A percentile compares a stretch with the other conserved stretches of the same genome.
Evolutionary conservation across 192 early-diverging fungal species (phyloP).

Genomic region (Phycomyces blakesleeanus): DNA sequence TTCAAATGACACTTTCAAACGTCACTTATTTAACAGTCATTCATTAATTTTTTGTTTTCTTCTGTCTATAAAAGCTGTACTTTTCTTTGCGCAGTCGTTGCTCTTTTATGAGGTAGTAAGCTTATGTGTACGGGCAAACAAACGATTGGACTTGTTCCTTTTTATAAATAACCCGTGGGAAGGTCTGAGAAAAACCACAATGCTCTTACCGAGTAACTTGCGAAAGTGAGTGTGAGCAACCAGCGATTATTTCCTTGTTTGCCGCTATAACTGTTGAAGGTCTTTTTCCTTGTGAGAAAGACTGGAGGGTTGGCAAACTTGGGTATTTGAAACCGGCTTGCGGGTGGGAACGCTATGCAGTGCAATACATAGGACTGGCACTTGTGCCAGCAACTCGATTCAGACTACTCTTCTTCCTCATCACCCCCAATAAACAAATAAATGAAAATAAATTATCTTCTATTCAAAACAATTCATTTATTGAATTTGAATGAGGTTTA

Average conservation of each 20-base stretch:
- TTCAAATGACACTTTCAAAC: not conserved
- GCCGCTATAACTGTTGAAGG: slow-evolving; percentile 19
- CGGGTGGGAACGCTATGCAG: slow-evolving; percentile 30
- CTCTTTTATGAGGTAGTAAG: slow-evolving; percentile 19
- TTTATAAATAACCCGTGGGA: slow-evolving; percentile 26
- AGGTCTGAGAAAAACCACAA: slow-evolving; percentile 36
- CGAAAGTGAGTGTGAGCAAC: slow-evolving; percentile 18
- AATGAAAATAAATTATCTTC: slow-evolving; percentile 3
- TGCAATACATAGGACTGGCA: slow-evolving; percentile 27
- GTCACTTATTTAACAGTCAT: not conserved
- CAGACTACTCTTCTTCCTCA: slow-evolving; percentile 35
- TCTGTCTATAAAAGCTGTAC: not conserved
- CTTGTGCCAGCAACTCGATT: slow-evolving; percentile 30
- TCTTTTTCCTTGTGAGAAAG: slow-evolving; percentile 8
- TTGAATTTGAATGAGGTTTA: too few species aligned
- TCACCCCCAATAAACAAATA: not conserved
- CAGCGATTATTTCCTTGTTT: slow-evolving; percentile 10
- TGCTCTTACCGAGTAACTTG: slow-evolving; percentile 24
- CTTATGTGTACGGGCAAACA: slow-evolving; percentile 34
- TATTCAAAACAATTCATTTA: too few species aligned
- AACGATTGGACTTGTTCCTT: slow-evolving; percentile 30
- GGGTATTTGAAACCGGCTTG: slow-evolving; percentile 21
- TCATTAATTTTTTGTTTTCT: not conserved
- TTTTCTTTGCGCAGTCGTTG: too few species aligned
- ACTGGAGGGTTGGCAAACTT: slow-evolving; percentile 7